A percentile compares a stretch with the other conserved stretches of the same genome.
Evolutionary conservation across 192 early-diverging fungal species (phyloP).

Genomic region (Entrophospora sp.): DNA sequence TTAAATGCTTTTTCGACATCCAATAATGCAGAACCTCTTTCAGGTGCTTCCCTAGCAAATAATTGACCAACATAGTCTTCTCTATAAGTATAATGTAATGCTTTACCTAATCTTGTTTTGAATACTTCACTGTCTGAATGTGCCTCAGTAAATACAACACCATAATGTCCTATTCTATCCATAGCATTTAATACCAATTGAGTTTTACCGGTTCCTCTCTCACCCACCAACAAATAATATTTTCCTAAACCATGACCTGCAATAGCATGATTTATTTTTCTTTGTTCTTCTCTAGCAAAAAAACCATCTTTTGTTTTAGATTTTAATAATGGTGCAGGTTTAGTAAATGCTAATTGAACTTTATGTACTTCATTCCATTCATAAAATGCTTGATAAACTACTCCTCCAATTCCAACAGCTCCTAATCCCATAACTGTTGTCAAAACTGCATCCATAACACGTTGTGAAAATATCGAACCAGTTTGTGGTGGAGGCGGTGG

Average conservation of each 20-base stretch:
- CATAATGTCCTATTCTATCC: constrained; percentile 13
- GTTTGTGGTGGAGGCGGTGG: background rate
- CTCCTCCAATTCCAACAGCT: constrained; percentile 19
- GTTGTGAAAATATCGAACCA: background rate
- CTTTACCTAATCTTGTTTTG: constrained; percentile 13
- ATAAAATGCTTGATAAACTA: constrained; percentile 15
- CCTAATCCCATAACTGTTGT: constrained; percentile 20
- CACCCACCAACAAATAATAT: constrained; percentile 18
- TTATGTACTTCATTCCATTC: constrained; percentile 20
- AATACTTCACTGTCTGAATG: constrained; percentile 23
- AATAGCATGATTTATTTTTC: background rate
- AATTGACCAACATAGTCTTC: constrained; percentile 20
- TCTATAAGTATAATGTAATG: constrained; percentile 16
- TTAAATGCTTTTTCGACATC: constrained; percentile 20
- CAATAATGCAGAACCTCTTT: constrained; percentile 17
- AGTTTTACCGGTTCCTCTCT: constrained; percentile 19
- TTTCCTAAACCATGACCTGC: background rate
- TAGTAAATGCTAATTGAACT: background rate
- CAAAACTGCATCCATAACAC: constrained; percentile 22
- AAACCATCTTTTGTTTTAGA: background rate
- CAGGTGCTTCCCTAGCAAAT: constrained; percentile 19
- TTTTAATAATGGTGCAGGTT: constrained; percentile 5
- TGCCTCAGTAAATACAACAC: constrained; percentile 15
- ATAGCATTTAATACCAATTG: constrained; percentile 21
- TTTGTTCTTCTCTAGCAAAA: background rate